Evolutionary conservation across 2,329 filamentous ascomycete genomes (phyloP).

Genomic region (Fusarium sp.): DNA sequence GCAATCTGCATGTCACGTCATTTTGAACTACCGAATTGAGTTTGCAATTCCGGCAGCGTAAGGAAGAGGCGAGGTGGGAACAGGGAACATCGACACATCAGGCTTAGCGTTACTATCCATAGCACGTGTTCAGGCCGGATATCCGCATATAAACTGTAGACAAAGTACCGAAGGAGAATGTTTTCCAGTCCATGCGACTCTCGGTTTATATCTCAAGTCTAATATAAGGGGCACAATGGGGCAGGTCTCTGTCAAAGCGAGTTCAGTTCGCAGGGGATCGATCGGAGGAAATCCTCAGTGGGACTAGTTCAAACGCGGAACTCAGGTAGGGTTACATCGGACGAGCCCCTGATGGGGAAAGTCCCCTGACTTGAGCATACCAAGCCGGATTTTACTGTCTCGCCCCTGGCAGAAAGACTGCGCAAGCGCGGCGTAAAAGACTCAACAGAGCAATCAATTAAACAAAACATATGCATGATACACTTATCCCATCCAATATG

Average conservation of each 20-base stretch:
- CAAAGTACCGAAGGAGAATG: neutral
- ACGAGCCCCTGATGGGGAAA: neutral
- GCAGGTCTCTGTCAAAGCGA: neutral
- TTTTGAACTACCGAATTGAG: neutral
- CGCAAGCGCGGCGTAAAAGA: neutral
- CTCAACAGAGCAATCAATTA: slow-evolving; percentile 5
- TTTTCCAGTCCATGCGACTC: neutral
- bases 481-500: neutral
- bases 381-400: neutral
- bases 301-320: neutral
- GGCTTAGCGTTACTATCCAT: neutral
- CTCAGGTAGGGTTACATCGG: neutral
- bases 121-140: neutral
- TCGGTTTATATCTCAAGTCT: neutral
- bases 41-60: neutral
- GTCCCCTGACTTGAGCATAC: neutral
- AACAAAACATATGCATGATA: slow-evolving; percentile 7
- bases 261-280: neutral
- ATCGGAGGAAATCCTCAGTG: neutral
- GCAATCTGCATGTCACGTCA: neutral
- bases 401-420: neutral
- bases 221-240: slow-evolving; percentile 3
- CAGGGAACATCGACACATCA: neutral
- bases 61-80: neutral
- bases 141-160: neutral